phyloP scores from a whole-genome alignment of 2,329 filamentous ascomycete genomes.

The Colletotrichum australisinense region DNA sequence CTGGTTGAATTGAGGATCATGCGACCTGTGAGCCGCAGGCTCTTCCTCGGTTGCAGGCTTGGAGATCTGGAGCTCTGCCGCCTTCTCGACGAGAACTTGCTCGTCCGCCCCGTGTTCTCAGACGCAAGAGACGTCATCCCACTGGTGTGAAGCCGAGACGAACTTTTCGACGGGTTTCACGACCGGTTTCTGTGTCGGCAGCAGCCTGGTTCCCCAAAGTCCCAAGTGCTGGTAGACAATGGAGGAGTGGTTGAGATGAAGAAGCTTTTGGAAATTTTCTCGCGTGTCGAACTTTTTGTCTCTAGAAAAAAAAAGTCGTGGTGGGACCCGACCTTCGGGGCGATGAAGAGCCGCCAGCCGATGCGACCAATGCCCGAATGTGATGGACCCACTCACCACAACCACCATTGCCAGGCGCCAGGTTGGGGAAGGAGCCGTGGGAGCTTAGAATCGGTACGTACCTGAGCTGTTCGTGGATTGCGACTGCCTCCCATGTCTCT shows the following conservation, averaged over 20 bases:
- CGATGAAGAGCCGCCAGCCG: slow-evolving; percentile 22
- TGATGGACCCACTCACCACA: not conserved
- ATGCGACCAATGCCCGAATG: not conserved
- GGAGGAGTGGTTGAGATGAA: not conserved
- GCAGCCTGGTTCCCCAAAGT: slow-evolving; percentile 7
- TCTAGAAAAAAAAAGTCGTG: not conserved
- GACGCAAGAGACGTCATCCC: slow-evolving; percentile 26
- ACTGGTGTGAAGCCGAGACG: not conserved
- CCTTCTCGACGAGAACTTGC: slow-evolving; percentile 39
- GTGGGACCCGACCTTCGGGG: slow-evolving; percentile 21
- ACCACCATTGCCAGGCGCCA: not conserved
- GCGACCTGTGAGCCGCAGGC: slow-evolving; percentile 73
- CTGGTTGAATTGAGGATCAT: slow-evolving; percentile 77
- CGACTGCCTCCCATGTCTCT: not conserved
- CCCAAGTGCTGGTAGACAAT: slow-evolving; percentile 14
- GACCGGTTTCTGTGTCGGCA: not conserved
- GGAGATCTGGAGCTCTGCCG: slow-evolving; percentile 39
- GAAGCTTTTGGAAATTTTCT: not conserved
- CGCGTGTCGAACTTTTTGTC: slow-evolving; percentile 25
- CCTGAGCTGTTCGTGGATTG: not conserved
- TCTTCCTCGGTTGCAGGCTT: slow-evolving; percentile 21
- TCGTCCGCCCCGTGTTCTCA: slow-evolving; percentile 24
- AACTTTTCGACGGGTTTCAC: not conserved
- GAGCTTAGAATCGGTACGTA: not conserved
- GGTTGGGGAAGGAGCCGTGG: slow-evolving; percentile 1